Base-by-base conservation (phyloP, 192 early-diverging fungal genomes). In the Coemansia sp. region DNA sequence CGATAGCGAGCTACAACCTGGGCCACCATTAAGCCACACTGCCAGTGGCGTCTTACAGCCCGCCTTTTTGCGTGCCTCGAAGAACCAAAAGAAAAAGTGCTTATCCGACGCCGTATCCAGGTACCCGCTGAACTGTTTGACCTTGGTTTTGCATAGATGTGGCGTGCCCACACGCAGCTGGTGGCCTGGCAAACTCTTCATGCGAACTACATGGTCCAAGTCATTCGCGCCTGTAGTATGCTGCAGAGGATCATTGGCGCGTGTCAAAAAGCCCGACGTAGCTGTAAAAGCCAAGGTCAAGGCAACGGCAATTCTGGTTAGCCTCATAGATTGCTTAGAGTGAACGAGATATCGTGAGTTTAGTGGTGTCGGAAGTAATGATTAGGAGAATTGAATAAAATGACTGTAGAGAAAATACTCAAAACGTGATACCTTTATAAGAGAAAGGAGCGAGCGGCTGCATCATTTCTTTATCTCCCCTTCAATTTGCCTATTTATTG, bases 61-160 rank as follows among this genome's bases (percentile, higher is more conserved):
- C 11, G 91, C 70, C 66, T 48, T 46, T 24, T 85, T 83, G 64
- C 92, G 91, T 11, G 92, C 91, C 76, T 96, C 95, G 76, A 99
- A 98, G 84, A 99, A 98, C 92, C 93, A 95, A 74, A 91, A 95
- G 84, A 93, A 95, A 70, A 93, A 93, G 70, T 95, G 92, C 72
- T 91, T 89, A 50, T 89, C 85, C 4, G 60, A 70, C 21, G 79
- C 86, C 7, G 75, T 73, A 42, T 91, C 89, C 6, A 93, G 69
- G 61, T 93, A 91, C 31, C 91, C 92, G 63, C 88, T 91, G 71
- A 89, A 86, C 85, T 97, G 96, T 73, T 90, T 90, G 42, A 95
- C 95, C 41, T 83, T 77, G 27, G 88, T 80, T 68, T 98, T 94
- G 74, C 97, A 99, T 24, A 99, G 79, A 21, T 69, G 54, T 21